A percentile compares a stretch with the other conserved stretches of the same genome.
Evolutionary conservation across 1,284 basidiomycete species (phyloP).

Genomic region (Coniophora puteana): DNA sequence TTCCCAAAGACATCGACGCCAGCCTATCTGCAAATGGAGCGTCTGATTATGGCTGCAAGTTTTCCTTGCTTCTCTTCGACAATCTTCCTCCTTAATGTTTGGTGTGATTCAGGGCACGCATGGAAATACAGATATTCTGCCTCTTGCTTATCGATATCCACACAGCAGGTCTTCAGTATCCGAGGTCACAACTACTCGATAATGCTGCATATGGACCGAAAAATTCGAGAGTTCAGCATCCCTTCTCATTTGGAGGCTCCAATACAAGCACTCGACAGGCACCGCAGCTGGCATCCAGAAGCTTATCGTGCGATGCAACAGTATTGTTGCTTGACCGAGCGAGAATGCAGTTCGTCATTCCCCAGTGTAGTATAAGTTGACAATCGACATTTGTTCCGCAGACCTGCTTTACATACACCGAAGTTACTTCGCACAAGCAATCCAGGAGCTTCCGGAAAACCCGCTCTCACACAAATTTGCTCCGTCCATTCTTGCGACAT

Average conservation of each 20-base stretch:
- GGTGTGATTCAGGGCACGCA: slow-evolving; percentile 33
- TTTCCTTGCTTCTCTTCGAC: slow-evolving; percentile 1
- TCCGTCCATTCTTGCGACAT: slow-evolving; percentile 43
- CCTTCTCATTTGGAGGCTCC: slow-evolving; percentile 40
- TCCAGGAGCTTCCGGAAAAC: slow-evolving; percentile 36
- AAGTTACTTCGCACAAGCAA: slow-evolving; percentile 46
- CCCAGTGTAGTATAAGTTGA: background rate
- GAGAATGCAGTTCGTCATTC: slow-evolving; percentile 42
- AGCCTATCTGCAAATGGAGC: slow-evolving; percentile 27
- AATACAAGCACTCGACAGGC: slow-evolving; percentile 23
- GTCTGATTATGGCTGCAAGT: slow-evolving; percentile 42
- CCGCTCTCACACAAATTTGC: slow-evolving; percentile 43
- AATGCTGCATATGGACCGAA: slow-evolving; percentile 42
- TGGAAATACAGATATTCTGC: slow-evolving; percentile 48
- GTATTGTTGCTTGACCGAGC: slow-evolving; percentile 34
- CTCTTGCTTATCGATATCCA: slow-evolving; percentile 39
- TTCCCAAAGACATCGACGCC: slow-evolving; percentile 42
- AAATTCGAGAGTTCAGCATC: slow-evolving; percentile 41
- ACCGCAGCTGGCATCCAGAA: slow-evolving; percentile 37
- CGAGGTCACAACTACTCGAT: slow-evolving; percentile 34
- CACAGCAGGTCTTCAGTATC: slow-evolving; percentile 39
- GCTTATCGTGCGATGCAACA: slow-evolving; percentile 41
- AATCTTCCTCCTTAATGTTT: slow-evolving; percentile 4
- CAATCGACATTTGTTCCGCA: slow-evolving; percentile 16
- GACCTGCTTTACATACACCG: slow-evolving; percentile 51